These are phyloP conservation scores for Boletellus sp. DNA, from an alignment of 1,284 basidiomycete genomes.

Conservation along the genomic window DNA sequence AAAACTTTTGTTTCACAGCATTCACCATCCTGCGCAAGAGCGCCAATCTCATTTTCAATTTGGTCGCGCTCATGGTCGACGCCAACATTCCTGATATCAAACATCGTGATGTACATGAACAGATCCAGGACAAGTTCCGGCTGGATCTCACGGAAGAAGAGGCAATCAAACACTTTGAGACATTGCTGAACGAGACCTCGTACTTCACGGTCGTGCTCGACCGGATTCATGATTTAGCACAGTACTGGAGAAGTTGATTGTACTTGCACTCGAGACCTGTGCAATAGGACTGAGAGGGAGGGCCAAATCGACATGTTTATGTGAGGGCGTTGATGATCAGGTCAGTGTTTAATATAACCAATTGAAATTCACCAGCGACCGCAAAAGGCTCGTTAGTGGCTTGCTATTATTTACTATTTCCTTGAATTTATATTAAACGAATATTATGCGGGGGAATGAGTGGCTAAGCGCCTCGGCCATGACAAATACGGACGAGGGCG, in stretches of 20 bases:
- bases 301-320: too few species aligned
- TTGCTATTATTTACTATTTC: too few species aligned
- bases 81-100: conserved; percentile 98
- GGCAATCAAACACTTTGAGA: conserved; percentile 96
- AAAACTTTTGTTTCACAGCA: conserved; percentile 93
- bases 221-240: conserved; percentile 83
- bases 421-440: too few species aligned
- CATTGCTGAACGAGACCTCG: conserved; percentile 89
- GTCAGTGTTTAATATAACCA: too few species aligned
- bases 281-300: too few species aligned
- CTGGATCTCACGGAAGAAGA: conserved; percentile 93
- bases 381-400: too few species aligned
- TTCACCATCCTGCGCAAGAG: conserved; percentile 95
- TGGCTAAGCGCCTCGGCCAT: too few species aligned
- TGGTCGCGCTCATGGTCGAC: conserved; percentile 96
- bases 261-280: conserved; percentile 4
- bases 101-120: conserved; percentile 78
- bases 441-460: too few species aligned
- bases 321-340: too few species aligned
- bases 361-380: too few species aligned
- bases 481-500: background rate
- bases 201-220: conserved; percentile 93
- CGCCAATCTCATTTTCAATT: conserved; percentile 95
- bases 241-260: conserved; percentile 71
- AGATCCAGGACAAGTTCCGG: conserved; percentile 96